A percentile compares a stretch with the other conserved stretches of the same genome.
Evolutionary conservation across 1,284 basidiomycete genomes (phyloP).

Genomic region (Entoloma clypeatum): DNA sequence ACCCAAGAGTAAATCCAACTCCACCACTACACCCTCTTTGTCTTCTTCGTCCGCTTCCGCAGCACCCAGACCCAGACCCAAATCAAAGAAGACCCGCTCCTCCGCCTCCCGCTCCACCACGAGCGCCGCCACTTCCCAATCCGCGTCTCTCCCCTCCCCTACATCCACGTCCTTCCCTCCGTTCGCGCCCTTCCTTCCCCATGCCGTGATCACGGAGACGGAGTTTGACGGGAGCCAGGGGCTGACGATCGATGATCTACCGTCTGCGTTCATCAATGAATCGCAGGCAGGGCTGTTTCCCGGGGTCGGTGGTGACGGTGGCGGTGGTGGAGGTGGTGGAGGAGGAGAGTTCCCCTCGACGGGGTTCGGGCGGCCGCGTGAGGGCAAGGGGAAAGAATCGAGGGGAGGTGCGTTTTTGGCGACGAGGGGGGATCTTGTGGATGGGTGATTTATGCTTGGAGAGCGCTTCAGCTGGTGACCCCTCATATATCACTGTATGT

Average conservation of each 20-base stretch:
- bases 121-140: slow-evolving; percentile 29
- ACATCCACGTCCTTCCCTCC: slow-evolving; percentile 7
- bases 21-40: slow-evolving; percentile 7
- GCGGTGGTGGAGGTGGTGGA: slow-evolving; percentile 8
- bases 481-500: too few species aligned
- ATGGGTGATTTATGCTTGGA: too few species aligned
- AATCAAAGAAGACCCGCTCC: slow-evolving; percentile 24
- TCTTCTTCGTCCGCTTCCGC: neutral
- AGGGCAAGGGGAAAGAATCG: slow-evolving; percentile 15
- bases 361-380: slow-evolving; percentile 12
- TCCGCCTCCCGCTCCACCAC: slow-evolving; percentile 24
- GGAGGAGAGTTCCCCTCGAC: slow-evolving; percentile 11
- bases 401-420: slow-evolving; percentile 20
- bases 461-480: too few species aligned
- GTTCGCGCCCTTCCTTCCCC: slow-evolving; percentile 5
- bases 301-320: slow-evolving; percentile 1
- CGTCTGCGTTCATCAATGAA: too few species aligned
- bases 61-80: slow-evolving; percentile 19
- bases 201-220: slow-evolving; percentile 7
- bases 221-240: slow-evolving; percentile 20
- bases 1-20: slow-evolving; percentile 14
- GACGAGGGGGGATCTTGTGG: slow-evolving; percentile 12
- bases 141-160: slow-evolving; percentile 23
- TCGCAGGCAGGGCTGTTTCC: too few species aligned
- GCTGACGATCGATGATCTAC: slow-evolving; percentile 11